Percentiles rank a stretch among this genome's conserved stretches.
Conservation (phyloP, 768 basidiomycete species). For the Sistotremastrum niveocremeum region DNA sequence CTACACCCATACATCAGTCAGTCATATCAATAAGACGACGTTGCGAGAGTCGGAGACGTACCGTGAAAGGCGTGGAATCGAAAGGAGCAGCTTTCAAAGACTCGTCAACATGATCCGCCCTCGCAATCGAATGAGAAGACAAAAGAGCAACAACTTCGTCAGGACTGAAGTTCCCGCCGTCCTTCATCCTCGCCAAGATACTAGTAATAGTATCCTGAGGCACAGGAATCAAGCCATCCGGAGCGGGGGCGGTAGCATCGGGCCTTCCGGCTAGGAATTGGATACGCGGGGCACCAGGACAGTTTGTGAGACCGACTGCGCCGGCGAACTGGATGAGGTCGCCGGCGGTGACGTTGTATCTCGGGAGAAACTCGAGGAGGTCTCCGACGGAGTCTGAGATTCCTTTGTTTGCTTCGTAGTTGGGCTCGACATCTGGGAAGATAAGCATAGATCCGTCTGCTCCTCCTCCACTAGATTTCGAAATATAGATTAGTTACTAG, state of each 20-base stretch:
- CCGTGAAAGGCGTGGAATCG: constrained; percentile 8
- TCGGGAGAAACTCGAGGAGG: neutral
- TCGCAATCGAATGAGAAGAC: constrained; percentile 8
- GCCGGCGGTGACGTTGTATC: constrained; percentile 1
- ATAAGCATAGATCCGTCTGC: constrained; percentile 5
- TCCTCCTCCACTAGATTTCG: neutral
- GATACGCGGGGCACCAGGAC: constrained; percentile 7
- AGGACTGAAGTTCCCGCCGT: constrained; percentile 5
- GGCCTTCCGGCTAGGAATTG: constrained; percentile 7
- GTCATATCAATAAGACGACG: too few relatives aligned
- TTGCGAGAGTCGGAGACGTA: too few relatives aligned
- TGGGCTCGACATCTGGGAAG: constrained; percentile 5
- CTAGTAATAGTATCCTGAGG: constrained; percentile 5
- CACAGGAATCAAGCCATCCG: constrained; percentile 6
- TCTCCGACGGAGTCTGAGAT: neutral
- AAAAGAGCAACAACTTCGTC: constrained; percentile 6
- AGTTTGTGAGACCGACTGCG: constrained; percentile 4
- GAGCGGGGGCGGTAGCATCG: constrained; percentile 6
- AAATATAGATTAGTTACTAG: neutral
- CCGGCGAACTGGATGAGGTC: constrained; percentile 6
- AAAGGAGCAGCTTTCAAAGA: constrained; percentile 2
- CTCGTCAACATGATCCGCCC: constrained; percentile 5
- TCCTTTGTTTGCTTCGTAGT: constrained; percentile 4
- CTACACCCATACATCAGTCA: neutral
- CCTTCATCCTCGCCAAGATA: constrained; percentile 7